These are phyloP conservation scores for Pseudozyma thailandica DNA, from an alignment of 1,284 basidiomycete genomes.

Conservation along the genomic window DNA sequence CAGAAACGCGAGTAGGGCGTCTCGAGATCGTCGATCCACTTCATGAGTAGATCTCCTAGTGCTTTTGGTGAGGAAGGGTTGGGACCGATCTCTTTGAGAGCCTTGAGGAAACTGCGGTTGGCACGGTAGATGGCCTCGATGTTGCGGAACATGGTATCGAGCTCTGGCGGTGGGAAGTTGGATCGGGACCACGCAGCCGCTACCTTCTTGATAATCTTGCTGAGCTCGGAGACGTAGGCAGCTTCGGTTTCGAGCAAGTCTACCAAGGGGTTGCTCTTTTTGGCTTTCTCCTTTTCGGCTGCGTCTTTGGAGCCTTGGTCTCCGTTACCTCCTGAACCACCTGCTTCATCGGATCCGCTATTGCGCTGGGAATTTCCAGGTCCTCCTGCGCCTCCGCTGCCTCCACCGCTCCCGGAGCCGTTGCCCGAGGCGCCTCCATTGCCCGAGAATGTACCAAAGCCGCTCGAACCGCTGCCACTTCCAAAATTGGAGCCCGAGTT, in stretches of 20 bases:
- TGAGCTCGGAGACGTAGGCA: slow-evolving; percentile 88
- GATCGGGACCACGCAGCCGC: slow-evolving; percentile 94
- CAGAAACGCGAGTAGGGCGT: slow-evolving; percentile 86
- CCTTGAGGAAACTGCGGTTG: slow-evolving; percentile 78
- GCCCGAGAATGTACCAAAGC: slow-evolving; percentile 18
- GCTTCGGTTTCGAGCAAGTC: slow-evolving; percentile 96
- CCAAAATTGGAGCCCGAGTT: slow-evolving; percentile 24
- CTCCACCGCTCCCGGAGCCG: slow-evolving; percentile 8
- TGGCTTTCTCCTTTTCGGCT: slow-evolving; percentile 39
- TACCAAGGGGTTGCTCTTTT: slow-evolving; percentile 77
- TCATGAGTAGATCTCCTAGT: slow-evolving; percentile 93
- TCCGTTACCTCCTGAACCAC: slow-evolving; percentile 33
- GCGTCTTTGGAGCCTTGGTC: slow-evolving; percentile 24
- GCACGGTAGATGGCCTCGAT: slow-evolving; percentile 92
- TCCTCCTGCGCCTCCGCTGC: slow-evolving; percentile 7
- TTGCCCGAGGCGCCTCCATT: slow-evolving; percentile 11
- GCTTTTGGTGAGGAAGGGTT: slow-evolving; percentile 94
- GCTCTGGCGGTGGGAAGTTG: slow-evolving; percentile 89
- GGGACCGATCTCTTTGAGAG: slow-evolving; percentile 91
- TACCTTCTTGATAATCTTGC: slow-evolving; percentile 93
- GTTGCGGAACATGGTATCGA: slow-evolving; percentile 93
- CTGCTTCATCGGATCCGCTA: slow-evolving; percentile 18
- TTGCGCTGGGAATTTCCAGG: slow-evolving; percentile 21
- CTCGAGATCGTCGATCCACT: slow-evolving; percentile 82
- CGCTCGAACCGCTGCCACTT: slow-evolving; percentile 20